A percentile compares a stretch with the other conserved stretches of the same genome.
Conservation (phyloP, 2,329 filamentous ascomycete genomes). For the Ophiostoma ulmi region DNA sequence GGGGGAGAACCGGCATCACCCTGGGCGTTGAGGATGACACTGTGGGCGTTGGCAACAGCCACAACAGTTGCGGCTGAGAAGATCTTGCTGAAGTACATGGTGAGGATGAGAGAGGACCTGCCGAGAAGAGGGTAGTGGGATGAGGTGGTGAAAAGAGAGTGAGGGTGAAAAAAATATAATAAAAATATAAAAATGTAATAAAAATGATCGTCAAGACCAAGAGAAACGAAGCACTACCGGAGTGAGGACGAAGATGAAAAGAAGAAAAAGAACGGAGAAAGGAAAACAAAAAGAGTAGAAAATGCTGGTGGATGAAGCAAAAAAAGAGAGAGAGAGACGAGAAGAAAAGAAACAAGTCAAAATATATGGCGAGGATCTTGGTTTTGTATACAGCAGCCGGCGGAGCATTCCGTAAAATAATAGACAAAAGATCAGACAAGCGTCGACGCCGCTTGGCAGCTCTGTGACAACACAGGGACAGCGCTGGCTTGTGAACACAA, state of each 20-base stretch:
- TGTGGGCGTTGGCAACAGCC: slow-evolving; percentile 26
- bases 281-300: slow-evolving; percentile 1
- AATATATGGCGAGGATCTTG: not conserved
- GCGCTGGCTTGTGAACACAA: not conserved
- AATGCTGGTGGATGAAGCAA: slow-evolving; percentile 10
- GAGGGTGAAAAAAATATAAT: not conserved
- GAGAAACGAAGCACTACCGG: slow-evolving; percentile 14
- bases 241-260: slow-evolving; percentile 6
- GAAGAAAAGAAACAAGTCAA: not conserved
- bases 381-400: slow-evolving; percentile 1
- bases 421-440: slow-evolving; percentile 8
- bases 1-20: slow-evolving; percentile 25
- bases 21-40: slow-evolving; percentile 26
- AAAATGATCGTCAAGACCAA: slow-evolving; percentile 18
- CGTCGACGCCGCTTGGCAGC: slow-evolving; percentile 5
- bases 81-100: slow-evolving; percentile 18
- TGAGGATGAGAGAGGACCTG: not conserved
- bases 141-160: not conserved
- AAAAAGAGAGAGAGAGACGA: not conserved
- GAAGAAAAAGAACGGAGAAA: slow-evolving; percentile 10
- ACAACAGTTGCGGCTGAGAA: slow-evolving; percentile 22
- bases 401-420: not conserved
- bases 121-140: not conserved
- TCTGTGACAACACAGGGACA: not conserved
- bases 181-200: not conserved